Evolutionary conservation across 345 rosid species (phyloP).

Genomic region (Murraya koenigii): DNA sequence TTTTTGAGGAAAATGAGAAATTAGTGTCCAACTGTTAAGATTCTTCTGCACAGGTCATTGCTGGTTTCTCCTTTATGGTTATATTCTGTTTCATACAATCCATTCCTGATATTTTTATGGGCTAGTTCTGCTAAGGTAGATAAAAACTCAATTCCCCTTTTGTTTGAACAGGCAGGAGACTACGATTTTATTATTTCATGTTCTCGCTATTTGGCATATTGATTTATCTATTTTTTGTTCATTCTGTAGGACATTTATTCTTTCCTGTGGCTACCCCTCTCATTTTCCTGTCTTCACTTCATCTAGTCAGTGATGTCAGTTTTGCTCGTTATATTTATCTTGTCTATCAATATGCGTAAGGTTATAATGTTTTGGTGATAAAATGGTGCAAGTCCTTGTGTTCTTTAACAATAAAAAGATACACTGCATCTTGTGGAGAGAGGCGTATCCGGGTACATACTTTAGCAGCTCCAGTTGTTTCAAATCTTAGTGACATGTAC

Average conservation of each 20-base stretch:
- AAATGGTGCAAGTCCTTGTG: background rate
- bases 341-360: conserved; percentile 2
- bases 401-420: conserved; percentile 68
- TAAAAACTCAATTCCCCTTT: background rate
- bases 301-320: background rate
- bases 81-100: background rate
- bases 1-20: conserved; percentile 4
- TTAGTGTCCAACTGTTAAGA: background rate
- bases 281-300: conserved; percentile 2
- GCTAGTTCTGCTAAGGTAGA: background rate
- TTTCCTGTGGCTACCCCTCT: background rate
- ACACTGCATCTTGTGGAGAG: conserved; percentile 99
- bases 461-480: conserved; percentile 81
- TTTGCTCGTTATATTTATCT: background rate
- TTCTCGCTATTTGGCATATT: background rate
- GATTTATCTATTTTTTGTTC: background rate
- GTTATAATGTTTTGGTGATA: background rate
- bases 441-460: conserved; percentile 98
- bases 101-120: background rate
- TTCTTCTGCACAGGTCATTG: background rate
- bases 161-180: background rate
- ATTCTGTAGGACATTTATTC: background rate
- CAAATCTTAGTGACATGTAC: conserved; percentile 97
- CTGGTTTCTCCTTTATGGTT: background rate
- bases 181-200: background rate